Percentiles rank a stretch among this genome's conserved stretches.
Evolutionary conservation across 768 basidiomycete genomes (phyloP).

Genomic region (Mycena metata): DNA sequence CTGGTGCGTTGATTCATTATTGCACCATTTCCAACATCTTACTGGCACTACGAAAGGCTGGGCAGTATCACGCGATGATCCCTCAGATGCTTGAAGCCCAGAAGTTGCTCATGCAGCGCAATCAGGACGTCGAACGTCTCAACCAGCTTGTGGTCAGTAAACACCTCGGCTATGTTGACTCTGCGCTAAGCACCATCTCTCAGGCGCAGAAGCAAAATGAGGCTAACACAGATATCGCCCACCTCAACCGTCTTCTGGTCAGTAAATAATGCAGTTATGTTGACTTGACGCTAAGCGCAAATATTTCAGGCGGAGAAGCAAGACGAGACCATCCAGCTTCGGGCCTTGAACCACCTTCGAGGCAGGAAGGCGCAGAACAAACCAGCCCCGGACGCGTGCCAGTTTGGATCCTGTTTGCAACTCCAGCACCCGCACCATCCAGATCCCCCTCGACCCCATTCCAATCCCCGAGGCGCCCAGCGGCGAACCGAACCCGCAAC

Average conservation of each 20-base stretch:
- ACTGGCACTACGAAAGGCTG: constrained; percentile 21
- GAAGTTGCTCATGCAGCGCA: constrained; percentile 25
- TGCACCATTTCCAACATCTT: neutral
- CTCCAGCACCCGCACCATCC: constrained; percentile 20
- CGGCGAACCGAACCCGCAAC: constrained; percentile 9
- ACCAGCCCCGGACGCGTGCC: constrained; percentile 27
- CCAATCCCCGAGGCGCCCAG: constrained; percentile 7
- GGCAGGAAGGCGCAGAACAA: constrained; percentile 19
- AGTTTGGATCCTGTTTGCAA: constrained; percentile 24
- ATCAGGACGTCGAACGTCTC: no score
- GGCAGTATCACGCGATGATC: constrained; percentile 2
- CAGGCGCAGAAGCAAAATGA: no score
- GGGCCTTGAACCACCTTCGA: neutral
- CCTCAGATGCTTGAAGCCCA: constrained; percentile 28
- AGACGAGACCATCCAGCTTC: constrained; percentile 16
- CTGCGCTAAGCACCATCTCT: no score
- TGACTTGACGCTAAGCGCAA: neutral
- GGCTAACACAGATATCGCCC: constrained; percentile 12
- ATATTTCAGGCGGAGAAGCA: constrained; percentile 20
- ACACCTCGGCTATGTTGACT: no score
- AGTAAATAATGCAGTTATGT: constrained; percentile 13
- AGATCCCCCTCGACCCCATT: constrained; percentile 31
- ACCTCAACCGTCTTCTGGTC: constrained; percentile 22
- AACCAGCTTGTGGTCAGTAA: no score
- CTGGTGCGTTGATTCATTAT: constrained; percentile 17